Evolutionary conservation across 148 eudicot species (phyloP), one percentile per base, ranked within the genome.

Genomic region (Persicaria maculosa): DNA sequence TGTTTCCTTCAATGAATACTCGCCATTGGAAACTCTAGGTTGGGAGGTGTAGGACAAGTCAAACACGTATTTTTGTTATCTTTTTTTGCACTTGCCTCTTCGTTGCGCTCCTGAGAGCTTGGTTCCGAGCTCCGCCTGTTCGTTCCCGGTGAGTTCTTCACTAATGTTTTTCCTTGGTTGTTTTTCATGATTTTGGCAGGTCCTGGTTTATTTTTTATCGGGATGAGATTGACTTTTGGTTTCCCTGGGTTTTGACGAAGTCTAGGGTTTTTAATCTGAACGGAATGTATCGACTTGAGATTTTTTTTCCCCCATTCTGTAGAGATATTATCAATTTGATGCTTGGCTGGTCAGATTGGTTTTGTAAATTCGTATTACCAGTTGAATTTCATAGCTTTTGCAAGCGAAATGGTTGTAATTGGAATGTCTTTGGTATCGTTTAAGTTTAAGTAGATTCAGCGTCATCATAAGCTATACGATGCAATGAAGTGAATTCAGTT

Each of bases 31-130:
- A 57, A 4, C 62, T 5, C 62, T 17, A 16, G 31, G 4, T 57
- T 6, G 62, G 62, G 19, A 57, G 62, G 62, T 57, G 25, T 19
- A 16, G 62, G 25, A 57, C 62, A 57, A 57, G 62, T 57, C 62
- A 57, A 57, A 57, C 62, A 31, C 62, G 25, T 17, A 16, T 57
- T 14, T 17, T 19, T 57, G 8, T 19, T 57, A 17, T 57, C 8
- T 16, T 57, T 2, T 57, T 8, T 17, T 19, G 62, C 31, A 57
- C 31, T 19, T 54, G 19, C 62, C 62, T 57, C 16, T 57, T 57
- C 59, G 59, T 14, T 54, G 59, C 7, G 59, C 59, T 57, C 25
- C 62, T 57, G 7, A 19, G 25, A 57, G 31, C 5, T 19, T 17
- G 62, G 19, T 57, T 57, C 62, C 62, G 25, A 17, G 62, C 62